A percentile compares a stretch with the other conserved stretches of the same genome.
phyloP scores from a whole-genome alignment of 495 filamentous ascomycete genomes.

The Articulospora tetracladia region DNA sequence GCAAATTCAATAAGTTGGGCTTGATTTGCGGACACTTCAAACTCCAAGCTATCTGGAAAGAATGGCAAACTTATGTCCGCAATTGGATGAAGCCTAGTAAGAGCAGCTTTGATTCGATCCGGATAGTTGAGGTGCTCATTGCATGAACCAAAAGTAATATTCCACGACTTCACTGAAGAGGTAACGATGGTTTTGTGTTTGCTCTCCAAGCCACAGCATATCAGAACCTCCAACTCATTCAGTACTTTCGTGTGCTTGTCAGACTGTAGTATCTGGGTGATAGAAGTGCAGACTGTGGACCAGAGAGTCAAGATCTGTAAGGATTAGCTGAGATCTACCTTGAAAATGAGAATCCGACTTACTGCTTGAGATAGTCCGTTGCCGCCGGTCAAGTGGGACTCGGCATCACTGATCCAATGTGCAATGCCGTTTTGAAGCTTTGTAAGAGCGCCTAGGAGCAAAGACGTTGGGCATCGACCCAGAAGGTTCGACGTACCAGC shows the following conservation, averaged over 20 bases:
- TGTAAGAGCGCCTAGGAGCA: conserved; percentile 1
- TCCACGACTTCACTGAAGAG: conserved; percentile 55
- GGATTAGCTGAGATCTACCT: not conserved
- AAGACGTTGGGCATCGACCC: conserved; percentile 10
- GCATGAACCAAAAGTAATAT: conserved; percentile 47
- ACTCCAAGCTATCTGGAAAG: conserved; percentile 36
- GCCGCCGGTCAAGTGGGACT: conserved; percentile 7
- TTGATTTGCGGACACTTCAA: conserved; percentile 18
- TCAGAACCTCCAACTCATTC: conserved; percentile 43
- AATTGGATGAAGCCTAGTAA: conserved; percentile 41
- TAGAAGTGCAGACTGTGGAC: conserved; percentile 36
- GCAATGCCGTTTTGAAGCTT: conserved; percentile 56
- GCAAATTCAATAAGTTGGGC: conserved; percentile 11
- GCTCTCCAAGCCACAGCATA: conserved; percentile 54
- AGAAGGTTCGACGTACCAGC: conserved; percentile 10
- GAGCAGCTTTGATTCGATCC: conserved; percentile 37
- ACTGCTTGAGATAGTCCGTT: conserved; percentile 19
- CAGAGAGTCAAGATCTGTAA: conserved; percentile 33
- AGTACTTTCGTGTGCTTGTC: conserved; percentile 35
- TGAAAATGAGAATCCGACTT: conserved; percentile 1
- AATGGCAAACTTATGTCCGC: conserved; percentile 44
- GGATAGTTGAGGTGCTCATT: conserved; percentile 40
- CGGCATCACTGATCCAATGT: conserved; percentile 56
- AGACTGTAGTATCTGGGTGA: not conserved
- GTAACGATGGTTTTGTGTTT: conserved; percentile 49